Evolutionary conservation across 2,329 filamentous ascomycete species (phyloP), one percentile per base, ranked within the genome.

Genomic region (Bimuria novae-zelandiae): DNA sequence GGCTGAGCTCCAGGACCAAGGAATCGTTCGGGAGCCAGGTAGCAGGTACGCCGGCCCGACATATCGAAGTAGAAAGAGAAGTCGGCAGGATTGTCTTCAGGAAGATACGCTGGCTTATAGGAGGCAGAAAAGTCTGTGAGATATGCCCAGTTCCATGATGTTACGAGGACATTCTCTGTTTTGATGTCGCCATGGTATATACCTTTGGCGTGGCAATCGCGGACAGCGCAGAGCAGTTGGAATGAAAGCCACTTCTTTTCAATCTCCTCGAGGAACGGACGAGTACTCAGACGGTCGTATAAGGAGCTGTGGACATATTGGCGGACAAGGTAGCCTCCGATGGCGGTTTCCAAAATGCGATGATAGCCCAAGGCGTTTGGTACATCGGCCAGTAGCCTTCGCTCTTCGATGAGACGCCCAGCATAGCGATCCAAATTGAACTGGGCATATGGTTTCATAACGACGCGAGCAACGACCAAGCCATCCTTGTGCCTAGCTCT

Each of bases 221-320:
- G 87, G 53, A 99, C 79, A 2, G 90, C 92, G 73, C 92, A 97
- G 10, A 99, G 82, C 2, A 99, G 83, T 77, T 99, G 94, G 66
- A 96, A 99, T 0, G 93, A 90, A 45, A 99, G 83, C 94, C 94
- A 99, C 78, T 96, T 97, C 82, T 97, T 97, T 75, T 99, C 94
- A 60, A 99, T 94, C 61, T 96, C 90, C 75, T 99, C 95, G 8
- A 97, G 80, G 64, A 99, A 99, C 0, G 94, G 95, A 7, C 95
- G 86, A 7, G 94, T 99, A 75, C 94, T 85, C 75, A 99, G 86
- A 49, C 94, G 89, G 77, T 99, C 94, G 77, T 99, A 99, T 4
- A 99, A 83, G 21, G 94, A 97, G 79, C 89, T 97, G 76, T 97
- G 94, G 55, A 97, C 86, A 71, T 90, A 97, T 75, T 97, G 95